Base-by-base conservation (phyloP, 2,329 filamentous ascomycete genomes). In the Torrubiellomyces zombiae region DNA sequence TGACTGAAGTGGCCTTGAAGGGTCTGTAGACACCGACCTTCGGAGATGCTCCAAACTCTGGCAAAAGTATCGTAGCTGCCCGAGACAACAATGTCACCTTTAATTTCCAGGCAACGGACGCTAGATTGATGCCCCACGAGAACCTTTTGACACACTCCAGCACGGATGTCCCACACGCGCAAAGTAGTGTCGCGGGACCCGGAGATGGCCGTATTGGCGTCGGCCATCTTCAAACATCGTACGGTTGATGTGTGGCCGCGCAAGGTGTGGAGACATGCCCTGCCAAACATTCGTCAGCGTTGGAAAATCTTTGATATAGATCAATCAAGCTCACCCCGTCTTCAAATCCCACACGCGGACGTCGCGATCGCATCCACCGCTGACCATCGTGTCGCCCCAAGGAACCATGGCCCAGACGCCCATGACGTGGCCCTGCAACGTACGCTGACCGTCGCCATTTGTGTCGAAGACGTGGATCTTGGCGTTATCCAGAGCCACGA, bases 401-500 rank as follows among this genome's bases (percentile, higher is more conserved):
- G 89, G 89, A 14, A 98, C 83, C 86, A 98, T 95, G 24, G 89
- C 89, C 89, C 89, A 98, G 12, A 98, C 89, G 20, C 89, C 89
- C 89, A 98, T 98, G 21, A 95, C 80, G 55, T 98, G 89, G 8
- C 89, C 89, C 44, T 89, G 77, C 15, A 98, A 57, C 3, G 82
- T 93, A 47, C 83, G 81, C 39, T 92, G 74, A 35, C 82, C 73
- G 38, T 83, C 75, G 17, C 89, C 89, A 37, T 89, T 72, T 1
- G 82, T 85, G 47, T 95, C 81, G 45, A 95, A 98, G 14, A 98
- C 85, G 50, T 98, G 89, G 22, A 98, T 98, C 58, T 91, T 92
- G 18, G 89, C 86, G 51, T 95, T 98, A 57, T 98, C 89, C 33
- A 98, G 66, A 24, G 89, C 89, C 34, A 95, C 83, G 23, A 98